Evolutionary conservation across 768 basidiomycete genomes (phyloP).

Genomic region (Tremella yokohamensis): DNA sequence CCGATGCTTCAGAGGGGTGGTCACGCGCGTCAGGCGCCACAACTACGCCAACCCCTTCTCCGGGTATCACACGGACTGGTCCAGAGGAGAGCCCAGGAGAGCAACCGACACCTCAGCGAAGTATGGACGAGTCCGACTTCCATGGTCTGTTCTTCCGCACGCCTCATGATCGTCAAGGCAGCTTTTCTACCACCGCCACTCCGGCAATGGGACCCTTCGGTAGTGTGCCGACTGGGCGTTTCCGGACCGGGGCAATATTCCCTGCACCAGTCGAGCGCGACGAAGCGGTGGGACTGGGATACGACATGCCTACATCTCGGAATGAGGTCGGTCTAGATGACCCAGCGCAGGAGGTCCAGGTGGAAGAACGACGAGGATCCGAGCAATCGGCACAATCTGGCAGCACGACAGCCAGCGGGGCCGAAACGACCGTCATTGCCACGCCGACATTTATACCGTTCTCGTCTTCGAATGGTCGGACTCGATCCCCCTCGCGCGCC

Average conservation of each 20-base stretch:
- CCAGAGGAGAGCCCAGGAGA: slow-evolving; percentile 16
- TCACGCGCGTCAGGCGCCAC: slow-evolving; percentile 7
- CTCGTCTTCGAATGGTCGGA: too few species aligned
- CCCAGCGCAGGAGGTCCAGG: too few species aligned
- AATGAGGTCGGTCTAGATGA: too few species aligned
- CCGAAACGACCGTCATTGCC: slow-evolving; percentile 3
- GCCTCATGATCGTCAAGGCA: slow-evolving; percentile 21
- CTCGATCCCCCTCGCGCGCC: too few species aligned
- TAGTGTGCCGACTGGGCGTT: too few species aligned
- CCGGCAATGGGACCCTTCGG: too few species aligned
- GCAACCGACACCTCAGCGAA: slow-evolving; percentile 18
- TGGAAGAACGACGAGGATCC: too few species aligned
- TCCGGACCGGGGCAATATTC: too few species aligned
- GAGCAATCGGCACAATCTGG: too few species aligned
- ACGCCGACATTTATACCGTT: slow-evolving; percentile 8
- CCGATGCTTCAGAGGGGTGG: slow-evolving; percentile 43
- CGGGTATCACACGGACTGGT: neutral
- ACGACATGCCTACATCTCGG: neutral
- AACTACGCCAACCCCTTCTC: slow-evolving; percentile 8
- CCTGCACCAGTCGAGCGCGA: too few species aligned
- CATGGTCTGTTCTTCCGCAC: slow-evolving; percentile 44
- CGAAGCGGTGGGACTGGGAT: neutral
- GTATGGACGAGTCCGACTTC: slow-evolving; percentile 38
- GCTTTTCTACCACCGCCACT: too few species aligned
- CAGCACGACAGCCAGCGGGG: too few species aligned